These are phyloP conservation scores for Ophiostoma tasmaniense DNA, from an alignment of 2,329 filamentous ascomycete species.

Conservation along the genomic window DNA sequence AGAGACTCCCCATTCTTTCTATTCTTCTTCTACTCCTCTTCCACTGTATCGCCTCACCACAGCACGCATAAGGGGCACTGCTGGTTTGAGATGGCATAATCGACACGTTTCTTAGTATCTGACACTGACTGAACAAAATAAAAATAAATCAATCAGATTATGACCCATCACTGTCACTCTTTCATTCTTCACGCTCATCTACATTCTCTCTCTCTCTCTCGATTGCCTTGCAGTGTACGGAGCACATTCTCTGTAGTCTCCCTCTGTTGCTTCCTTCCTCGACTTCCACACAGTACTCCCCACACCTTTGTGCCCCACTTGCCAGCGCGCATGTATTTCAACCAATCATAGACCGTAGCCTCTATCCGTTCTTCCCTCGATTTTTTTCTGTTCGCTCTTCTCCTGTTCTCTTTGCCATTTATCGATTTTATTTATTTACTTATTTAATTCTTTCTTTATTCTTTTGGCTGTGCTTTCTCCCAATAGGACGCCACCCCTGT, in stretches of 20 bases:
- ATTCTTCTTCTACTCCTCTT: not conserved
- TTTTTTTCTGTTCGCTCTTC: not conserved
- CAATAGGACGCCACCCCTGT: not conserved
- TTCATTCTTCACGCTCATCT: not conserved
- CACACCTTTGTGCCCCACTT: not conserved
- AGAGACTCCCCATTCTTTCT: no score
- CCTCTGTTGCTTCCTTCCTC: not conserved
- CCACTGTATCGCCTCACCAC: not conserved
- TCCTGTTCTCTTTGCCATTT: not conserved
- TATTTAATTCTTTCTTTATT: not conserved
- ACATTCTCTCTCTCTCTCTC: not conserved
- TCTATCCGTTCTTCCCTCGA: not conserved
- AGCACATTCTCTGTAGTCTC: not conserved
- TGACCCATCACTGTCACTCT: not conserved
- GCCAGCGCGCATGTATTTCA: not conserved
- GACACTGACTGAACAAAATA: not conserved
- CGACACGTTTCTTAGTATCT: not conserved
- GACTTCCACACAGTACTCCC: not conserved
- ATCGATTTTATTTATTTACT: not conserved
- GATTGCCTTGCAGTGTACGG: not conserved
- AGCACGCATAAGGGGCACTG: slow-evolving; percentile 1
- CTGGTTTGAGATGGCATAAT: slow-evolving; percentile 2
- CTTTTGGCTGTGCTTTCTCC: not conserved
- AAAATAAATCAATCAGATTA: not conserved
- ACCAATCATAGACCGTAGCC: not conserved